Base-by-base conservation (phyloP, 2,329 filamentous ascomycete genomes). In the Hymenoscyphus infarciens region DNA sequence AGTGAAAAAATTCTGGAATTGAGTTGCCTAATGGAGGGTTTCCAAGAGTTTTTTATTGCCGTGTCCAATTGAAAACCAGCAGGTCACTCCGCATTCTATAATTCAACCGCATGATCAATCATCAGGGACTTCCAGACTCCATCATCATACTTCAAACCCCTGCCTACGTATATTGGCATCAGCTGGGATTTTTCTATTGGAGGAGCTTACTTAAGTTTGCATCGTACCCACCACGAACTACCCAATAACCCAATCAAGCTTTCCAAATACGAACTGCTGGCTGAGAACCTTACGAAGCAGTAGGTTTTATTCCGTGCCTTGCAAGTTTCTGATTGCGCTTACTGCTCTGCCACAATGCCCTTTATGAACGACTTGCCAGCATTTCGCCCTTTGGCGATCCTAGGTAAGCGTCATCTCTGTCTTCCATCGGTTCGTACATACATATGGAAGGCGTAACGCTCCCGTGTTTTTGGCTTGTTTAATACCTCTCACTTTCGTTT, bases 401-500 rank as follows among this genome's bases (percentile, higher is more conserved):
- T 25, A 22, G 19, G 19, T 22, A 22, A 13, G 45, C 19, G 45
- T 25, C 45, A 25, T 52, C 22, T 52, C 19, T 52, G 19, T 52
- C 19, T 13, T 52, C 19, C 3, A 10, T 52, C 22, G 25, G 22
- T 5, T 4, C 10, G 10, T 49, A 52, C 45, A 52, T 52, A n/a
- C 16, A 52, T 52, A 22, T 22, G n/a, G 22, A 25, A 22, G 22
- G 11, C 45, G 45, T 52, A 22, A 13, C 42, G 8, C 45, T 52
- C 13, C 19, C 2, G 19, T 52, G 45, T 15, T 38, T 13, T 25
- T 22, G 19, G 45, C 22, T 25, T 52, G 11, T 22, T 5, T 22
- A 25, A 22, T 13, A 52, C 45, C 22, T 59, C 45, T 52, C 31
- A 59, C 57, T 15, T 59, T 59, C 57, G 56, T 59, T 59, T 52